Evolutionary conservation across 73 alveolate species (phyloP), one percentile per base, ranked within the genome.

Genomic region (Paramecium bursaria): DNA sequence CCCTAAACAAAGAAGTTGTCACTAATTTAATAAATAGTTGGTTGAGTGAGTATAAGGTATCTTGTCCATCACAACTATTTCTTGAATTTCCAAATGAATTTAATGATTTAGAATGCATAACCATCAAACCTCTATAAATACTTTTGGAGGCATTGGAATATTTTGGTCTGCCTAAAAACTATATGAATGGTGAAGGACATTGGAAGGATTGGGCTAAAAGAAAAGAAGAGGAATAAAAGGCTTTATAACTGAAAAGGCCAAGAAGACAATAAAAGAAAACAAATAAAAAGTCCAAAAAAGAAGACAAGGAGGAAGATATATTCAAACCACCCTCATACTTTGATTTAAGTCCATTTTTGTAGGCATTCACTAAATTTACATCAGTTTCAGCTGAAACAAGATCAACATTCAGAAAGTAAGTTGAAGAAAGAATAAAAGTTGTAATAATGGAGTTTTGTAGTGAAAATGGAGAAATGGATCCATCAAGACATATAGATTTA

Each of bases 111-210:
- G 93, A 91, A 19, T 92, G 95, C 61, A 87, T 90, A 0, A 92
- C 96, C 33, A 90, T 95, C 23, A 86, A 98, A 17, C 97, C 96
- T 74, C 50, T 79, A 50, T 97, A 97, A 49, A 91, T 97, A 50
- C 74, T 95, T 52, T 74, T 95, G 29, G 93, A 93, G 46, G 92
- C 99, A 14, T 91, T 97, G 17, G 99, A 94, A 85, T 94, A 93
- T 74, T 97, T 94, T 74, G 99, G 99, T 2, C 92, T 97, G 19
- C 99, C 99, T 0, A 90, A 90, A 46, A 87, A 91, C 15, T 97
- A 97, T 90, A 93, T 97, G 97, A 92, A 95, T 19, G 98, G 98
- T 75, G 96, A 92, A 73, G 99, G 99, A 1, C 99, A 97, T 88
- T 97, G 96, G 98, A 91, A 93, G 25, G 98, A 97, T 87, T 97